Base-by-base conservation (phyloP, 805 yeast genomes). In the Candida ortonii region DNA sequence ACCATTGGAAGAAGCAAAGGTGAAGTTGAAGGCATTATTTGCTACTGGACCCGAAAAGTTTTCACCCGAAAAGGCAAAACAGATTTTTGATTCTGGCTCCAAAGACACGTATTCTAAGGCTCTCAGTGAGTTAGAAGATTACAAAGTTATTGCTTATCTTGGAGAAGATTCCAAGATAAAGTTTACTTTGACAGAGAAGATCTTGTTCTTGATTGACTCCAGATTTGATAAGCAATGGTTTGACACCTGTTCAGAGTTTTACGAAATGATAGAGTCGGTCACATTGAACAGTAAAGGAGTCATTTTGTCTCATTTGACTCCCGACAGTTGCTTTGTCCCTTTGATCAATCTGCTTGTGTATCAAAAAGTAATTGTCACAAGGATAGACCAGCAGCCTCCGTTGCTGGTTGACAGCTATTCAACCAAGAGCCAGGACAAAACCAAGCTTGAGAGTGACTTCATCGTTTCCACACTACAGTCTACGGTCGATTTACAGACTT, bases 391-490 rank as follows among this genome's bases (percentile, higher is more conserved):
- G 33, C 59, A 70, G 7, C 67, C 74, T 38, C 67, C 63, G 11
- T 57, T 58, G 14, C 54, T 70, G n/a, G 67, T 73, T 33, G 66
- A 70, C 22, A 80, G 85, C 9, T 89, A 88, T 53, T 82, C 81
- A 24, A 83, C 96, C 1, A 71, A 96, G 42, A 65, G 76, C 13
- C 72, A 84, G 25, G 94, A 85, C 41, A 75, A 80, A 44, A 76
- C 70, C 25, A 79, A 68, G 54, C 70, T 74, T 30, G 86, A 72
- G 49, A 81, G 78, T 53, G 95, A 76, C 52, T 76, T 78, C 16
- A 67, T 74, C 15, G 53, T 71, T 15, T 60, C 63, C 7, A 41
- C 34, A 36, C 50, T 43, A 21, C 33, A 45, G 24, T 16, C 33
- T n/a, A 36, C 25, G 6, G 28, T 41, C 30, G 26, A 37, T n/a